A percentile compares a stretch with the other conserved stretches of the same genome.
These are phyloP conservation scores for Mycothermus thermophilus DNA, from an alignment of 495 filamentous ascomycete genomes.

Conservation along the genomic window DNA sequence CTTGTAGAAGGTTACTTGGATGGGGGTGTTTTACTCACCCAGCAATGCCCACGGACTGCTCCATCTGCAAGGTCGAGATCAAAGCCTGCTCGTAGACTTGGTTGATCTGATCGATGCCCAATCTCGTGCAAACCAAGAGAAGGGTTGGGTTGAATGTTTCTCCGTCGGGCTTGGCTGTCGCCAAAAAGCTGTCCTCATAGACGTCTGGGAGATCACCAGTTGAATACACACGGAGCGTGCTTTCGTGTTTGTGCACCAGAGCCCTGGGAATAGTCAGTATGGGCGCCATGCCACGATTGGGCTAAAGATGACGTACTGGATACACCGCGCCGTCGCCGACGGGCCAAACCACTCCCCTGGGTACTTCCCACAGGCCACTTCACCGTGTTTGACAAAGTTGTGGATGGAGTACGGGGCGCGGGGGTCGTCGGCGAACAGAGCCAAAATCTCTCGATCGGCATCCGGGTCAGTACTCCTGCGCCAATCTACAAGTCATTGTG, in stretches of 20 bases:
- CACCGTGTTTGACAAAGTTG: slow-evolving; percentile 80
- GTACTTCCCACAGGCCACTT: slow-evolving; percentile 78
- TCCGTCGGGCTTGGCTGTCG: slow-evolving; percentile 50
- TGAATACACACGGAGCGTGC: slow-evolving; percentile 64
- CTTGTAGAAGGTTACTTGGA: too few relatives aligned
- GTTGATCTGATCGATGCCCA: slow-evolving; percentile 89
- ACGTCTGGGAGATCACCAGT: slow-evolving; percentile 84
- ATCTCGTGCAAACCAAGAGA: slow-evolving; percentile 70
- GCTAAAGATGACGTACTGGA: slow-evolving; percentile 79
- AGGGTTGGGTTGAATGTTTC: slow-evolving; percentile 66
- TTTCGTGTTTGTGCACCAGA: slow-evolving; percentile 47
- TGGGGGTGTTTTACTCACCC: too few relatives aligned
- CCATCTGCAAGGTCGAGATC: slow-evolving; percentile 63
- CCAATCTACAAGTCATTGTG: slow-evolving; percentile 62
- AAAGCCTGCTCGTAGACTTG: slow-evolving; percentile 86
- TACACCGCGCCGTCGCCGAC: slow-evolving; percentile 91
- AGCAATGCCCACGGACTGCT: slow-evolving; percentile 87
- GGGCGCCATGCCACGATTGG: too few relatives aligned
- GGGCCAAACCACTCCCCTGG: slow-evolving; percentile 99
- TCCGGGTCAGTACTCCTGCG: slow-evolving; percentile 41
- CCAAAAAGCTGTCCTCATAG: slow-evolving; percentile 75
- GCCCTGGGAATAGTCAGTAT: too few relatives aligned
- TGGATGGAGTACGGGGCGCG: slow-evolving; percentile 89
- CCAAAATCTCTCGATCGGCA: slow-evolving; percentile 60
- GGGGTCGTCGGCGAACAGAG: slow-evolving; percentile 78